phyloP scores from a whole-genome alignment of 1,139 yeast species.

The Diutina mesorugosa region DNA sequence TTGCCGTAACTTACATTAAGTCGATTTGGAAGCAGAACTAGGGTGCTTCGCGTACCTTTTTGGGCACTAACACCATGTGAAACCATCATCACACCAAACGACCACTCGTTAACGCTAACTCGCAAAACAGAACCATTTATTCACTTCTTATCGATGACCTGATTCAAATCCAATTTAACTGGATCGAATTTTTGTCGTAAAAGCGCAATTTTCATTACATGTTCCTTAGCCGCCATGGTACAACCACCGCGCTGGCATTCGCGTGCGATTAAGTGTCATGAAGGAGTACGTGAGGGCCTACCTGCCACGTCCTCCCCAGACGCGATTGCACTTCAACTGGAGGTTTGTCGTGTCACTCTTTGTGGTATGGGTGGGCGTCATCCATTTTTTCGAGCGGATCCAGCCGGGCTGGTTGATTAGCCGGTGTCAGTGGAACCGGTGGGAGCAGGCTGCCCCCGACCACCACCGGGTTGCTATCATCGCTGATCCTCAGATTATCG shows the following conservation, averaged over 20 bases:
- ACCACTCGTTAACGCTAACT: too few relatives aligned
- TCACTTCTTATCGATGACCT: too few relatives aligned
- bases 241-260: not conserved
- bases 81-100: too few relatives aligned
- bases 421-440: constrained; percentile 47
- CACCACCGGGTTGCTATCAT: constrained; percentile 59
- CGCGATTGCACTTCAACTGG: not conserved
- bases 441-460: constrained; percentile 31
- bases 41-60: too few relatives aligned
- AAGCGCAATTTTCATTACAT: too few relatives aligned
- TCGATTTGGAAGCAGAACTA: too few relatives aligned
- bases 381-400: constrained; percentile 51
- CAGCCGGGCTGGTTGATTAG: constrained; percentile 35
- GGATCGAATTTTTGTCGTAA: too few relatives aligned
- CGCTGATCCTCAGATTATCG: constrained; percentile 92
- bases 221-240: not conserved
- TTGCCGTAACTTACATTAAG: too few relatives aligned
- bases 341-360: not conserved
- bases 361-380: constrained; percentile 11
- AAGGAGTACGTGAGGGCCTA: not conserved
- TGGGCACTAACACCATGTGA: too few relatives aligned
- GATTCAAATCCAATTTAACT: too few relatives aligned
- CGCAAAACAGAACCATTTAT: too few relatives aligned
- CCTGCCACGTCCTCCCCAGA: not conserved
- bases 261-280: not conserved